Evolutionary conservation across 768 basidiomycete species (phyloP), one percentile per base, ranked within the genome.

Genomic region (Boletellus emodensis): DNA sequence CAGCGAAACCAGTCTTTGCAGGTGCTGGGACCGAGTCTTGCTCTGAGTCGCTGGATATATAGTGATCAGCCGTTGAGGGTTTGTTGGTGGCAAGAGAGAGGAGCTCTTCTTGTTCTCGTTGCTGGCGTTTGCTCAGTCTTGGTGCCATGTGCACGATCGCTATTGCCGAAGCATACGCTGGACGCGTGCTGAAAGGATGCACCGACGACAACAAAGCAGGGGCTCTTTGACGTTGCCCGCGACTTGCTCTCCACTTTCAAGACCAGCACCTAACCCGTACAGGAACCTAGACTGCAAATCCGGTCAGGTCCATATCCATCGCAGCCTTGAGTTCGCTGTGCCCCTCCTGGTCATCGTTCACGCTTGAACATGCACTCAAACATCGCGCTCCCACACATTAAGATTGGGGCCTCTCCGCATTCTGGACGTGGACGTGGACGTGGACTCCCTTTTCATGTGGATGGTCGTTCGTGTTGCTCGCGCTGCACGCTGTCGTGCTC

Each of bases 101-200:
- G 2, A 94, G 79, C 56, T 94, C 90, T 52, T 93, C 90, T 20
- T 83, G 76, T 61, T 92, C 90, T 40, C 92, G 74, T 61, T 94
- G 89, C 66, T 93, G 91, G 42, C 93, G 78, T 69, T 91, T 94
- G 69, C 82, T 94, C 35, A 86, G 69, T 54, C 87, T 76, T 18
- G 86, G 82, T 49, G 86, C 75, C 87, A 88, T 90, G 24, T 44
- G 20, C 20, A 37, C 32, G 36, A 14, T 20, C 15, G 7, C 42
- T 40, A 37, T 51, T 4, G 5, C 24, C 24, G 24, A 26, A 26
- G 24, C 1, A 7, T 26, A 26, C 6, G 24, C 24, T 26, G 24
- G 24, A 26, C 6, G 24, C 5, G 24, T 26, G 5, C 24, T 26
- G 24, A n/a, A n/a, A n/a, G n/a, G n/a, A n/a, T n/a, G n/a, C n/a